These are phyloP conservation scores for Phytophthora constricta DNA, from an alignment of 352 stramenopile genomes.

Conservation along the genomic window DNA sequence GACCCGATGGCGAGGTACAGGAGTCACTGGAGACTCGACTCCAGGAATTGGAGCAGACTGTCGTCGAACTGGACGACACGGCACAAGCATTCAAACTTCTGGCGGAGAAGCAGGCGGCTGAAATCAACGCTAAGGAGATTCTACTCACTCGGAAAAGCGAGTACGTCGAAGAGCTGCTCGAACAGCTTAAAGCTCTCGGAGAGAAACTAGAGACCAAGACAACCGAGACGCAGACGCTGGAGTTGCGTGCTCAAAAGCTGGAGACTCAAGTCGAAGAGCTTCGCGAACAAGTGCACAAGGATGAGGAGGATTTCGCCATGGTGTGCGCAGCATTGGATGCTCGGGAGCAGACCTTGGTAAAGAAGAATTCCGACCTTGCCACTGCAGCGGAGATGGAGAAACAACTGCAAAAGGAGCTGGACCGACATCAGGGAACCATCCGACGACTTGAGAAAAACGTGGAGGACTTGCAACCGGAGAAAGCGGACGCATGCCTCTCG, in stretches of 20 bases:
- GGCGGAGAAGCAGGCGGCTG: conserved; percentile 61
- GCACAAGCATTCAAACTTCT: conserved; percentile 53
- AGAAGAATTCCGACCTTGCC: conserved; percentile 47
- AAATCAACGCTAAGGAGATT: conserved; percentile 77
- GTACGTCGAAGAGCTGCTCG: conserved; percentile 63
- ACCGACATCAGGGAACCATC: conserved; percentile 43
- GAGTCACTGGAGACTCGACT: conserved; percentile 18
- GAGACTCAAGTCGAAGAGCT: conserved; percentile 44
- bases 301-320: conserved; percentile 76
- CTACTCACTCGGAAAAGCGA: conserved; percentile 64
- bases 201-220: conserved; percentile 16
- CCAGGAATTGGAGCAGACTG: conserved; percentile 16
- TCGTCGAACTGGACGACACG: conserved; percentile 37
- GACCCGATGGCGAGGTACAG: neutral
- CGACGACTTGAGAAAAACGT: conserved; percentile 59
- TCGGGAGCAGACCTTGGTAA: conserved; percentile 51
- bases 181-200: conserved; percentile 45
- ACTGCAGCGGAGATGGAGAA: conserved; percentile 36
- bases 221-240: conserved; percentile 20
- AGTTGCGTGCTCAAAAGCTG: conserved; percentile 27
- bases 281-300: conserved; percentile 55
- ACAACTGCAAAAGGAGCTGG: conserved; percentile 52
- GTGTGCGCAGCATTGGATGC: conserved; percentile 57
- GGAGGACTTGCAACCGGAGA: conserved; percentile 44
- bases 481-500: conserved; percentile 69